Conservation (phyloP, 371 early-diverging fungal species). For the Umbelopsis sp. region DNA sequence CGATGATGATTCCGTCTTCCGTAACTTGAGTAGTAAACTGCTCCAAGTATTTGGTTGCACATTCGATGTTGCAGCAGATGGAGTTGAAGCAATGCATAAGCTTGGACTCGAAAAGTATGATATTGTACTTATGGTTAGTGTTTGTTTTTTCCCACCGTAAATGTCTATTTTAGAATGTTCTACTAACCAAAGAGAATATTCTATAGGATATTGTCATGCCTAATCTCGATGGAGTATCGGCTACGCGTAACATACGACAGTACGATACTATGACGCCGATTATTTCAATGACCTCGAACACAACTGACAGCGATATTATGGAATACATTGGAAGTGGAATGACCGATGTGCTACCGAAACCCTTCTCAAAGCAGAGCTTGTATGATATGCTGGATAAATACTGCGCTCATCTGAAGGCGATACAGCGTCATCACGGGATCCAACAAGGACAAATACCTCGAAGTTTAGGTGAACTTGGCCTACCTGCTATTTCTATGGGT, state of each 20-base stretch:
- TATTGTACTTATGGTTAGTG: conserved; percentile 73
- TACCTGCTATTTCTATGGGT: background rate
- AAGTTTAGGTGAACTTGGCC: conserved; percentile 16
- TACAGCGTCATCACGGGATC: conserved; percentile 27
- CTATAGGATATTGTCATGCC: conserved; percentile 78
- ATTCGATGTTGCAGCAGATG: conserved; percentile 77
- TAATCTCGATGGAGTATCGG: conserved; percentile 73
- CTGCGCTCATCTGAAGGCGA: conserved; percentile 49
- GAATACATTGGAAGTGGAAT: conserved; percentile 76
- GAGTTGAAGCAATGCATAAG: conserved; percentile 71
- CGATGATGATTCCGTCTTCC: conserved; percentile 75
- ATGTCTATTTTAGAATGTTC: background rate
- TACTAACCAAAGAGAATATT: background rate
- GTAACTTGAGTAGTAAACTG: conserved; percentile 63
- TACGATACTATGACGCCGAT: conserved; percentile 77
- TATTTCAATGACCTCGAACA: conserved; percentile 78
- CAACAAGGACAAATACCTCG: conserved; percentile 16
- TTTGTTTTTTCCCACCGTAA: background rate
- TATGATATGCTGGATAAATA: conserved; percentile 54
- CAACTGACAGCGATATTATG: conserved; percentile 64
- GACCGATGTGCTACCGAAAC: conserved; percentile 83
- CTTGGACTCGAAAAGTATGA: conserved; percentile 68
- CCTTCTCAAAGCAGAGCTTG: conserved; percentile 56
- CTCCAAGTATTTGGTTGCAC: conserved; percentile 75
- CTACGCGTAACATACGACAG: conserved; percentile 73